Base-by-base conservation (phyloP, 2,329 filamentous ascomycete species). In the Endothia cerciana region DNA sequence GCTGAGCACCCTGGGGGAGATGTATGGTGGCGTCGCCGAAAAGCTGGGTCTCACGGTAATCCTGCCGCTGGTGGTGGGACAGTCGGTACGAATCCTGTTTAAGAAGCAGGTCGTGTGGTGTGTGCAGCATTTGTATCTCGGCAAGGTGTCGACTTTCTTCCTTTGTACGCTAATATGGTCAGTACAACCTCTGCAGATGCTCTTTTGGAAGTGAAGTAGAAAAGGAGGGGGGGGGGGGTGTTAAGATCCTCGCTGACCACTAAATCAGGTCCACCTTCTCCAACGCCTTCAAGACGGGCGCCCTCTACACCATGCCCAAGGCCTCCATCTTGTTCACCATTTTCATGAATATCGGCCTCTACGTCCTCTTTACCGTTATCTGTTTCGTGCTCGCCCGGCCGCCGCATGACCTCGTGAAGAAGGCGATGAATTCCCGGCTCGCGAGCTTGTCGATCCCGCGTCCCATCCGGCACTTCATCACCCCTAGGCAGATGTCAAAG, bases 21-120 rank as follows among this genome's bases (percentile, higher is more conserved):
- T 92, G 79, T 92, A 92, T 73, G 81, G 79, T 15, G 80, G 84
- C 64, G 89, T 92, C 1, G 87, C 91, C 70, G 86, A 86, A 77
- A 89, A 91, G 73, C 79, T 92, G 0, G 88, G 89, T 0, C 77
- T 92, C 11, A 89, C 87, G 22, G 87, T 91, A 0, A 79, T 92
- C 61, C 65, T 91, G 25, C 90, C 90, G 1, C 80, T 92, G 65
- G 77, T 82, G 0, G 78, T 87, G 1, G 89, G 90, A 0, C 90
- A 92, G 72, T 71, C 81, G 0, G 72, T 90, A 3, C 85, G 88
- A 43, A 82, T 79, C 76, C 72, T 75, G 22, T 82, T 78, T 71
- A 77, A 79, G 53, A 82, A 83, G 68, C 75, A 80, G 40, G 89
- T 87, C 58, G 81, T 84, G 1, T 82, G 81, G 71, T 74, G 80